Percentiles rank a stretch among this genome's conserved stretches.
Evolutionary conservation across 2,329 filamentous ascomycete species (phyloP).

Genomic region (Eutypa lata): DNA sequence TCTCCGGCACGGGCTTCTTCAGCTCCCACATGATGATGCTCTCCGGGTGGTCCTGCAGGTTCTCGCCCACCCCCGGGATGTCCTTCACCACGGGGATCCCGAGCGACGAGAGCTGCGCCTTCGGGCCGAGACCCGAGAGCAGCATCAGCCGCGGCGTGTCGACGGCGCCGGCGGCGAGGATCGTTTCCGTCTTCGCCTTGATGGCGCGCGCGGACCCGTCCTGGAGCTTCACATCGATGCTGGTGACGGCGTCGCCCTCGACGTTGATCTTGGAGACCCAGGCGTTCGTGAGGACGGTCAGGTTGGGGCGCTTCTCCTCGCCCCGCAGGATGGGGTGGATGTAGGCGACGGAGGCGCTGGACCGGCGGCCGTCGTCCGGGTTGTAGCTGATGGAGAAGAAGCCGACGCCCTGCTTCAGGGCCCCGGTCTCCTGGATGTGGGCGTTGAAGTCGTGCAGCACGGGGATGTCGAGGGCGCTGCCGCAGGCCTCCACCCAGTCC

Average conservation of each 20-base stretch:
- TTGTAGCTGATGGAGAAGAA: constrained; percentile 93
- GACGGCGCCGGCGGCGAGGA: constrained; percentile 76
- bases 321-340: constrained; percentile 87
- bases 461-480: constrained; percentile 74
- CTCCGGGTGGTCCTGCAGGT: constrained; percentile 59
- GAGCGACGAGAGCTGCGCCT: constrained; percentile 49
- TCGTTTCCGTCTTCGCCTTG: constrained; percentile 68
- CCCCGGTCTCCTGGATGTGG: constrained; percentile 71
- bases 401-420: constrained; percentile 72
- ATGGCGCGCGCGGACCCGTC: constrained; percentile 53
- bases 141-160: constrained; percentile 71
- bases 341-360: constrained; percentile 85
- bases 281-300: constrained; percentile 82
- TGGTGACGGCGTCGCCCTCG: constrained; percentile 65
- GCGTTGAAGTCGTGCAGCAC: constrained; percentile 83
- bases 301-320: constrained; percentile 76
- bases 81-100: constrained; percentile 55
- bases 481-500: constrained; percentile 84
- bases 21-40: constrained; percentile 71
- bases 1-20: constrained; percentile 70
- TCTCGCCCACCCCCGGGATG: constrained; percentile 58
- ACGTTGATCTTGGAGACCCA: constrained; percentile 84
- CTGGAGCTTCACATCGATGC: constrained; percentile 63
- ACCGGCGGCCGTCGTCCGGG: constrained; percentile 79
- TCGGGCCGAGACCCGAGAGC: constrained; percentile 55